A percentile compares a stretch with the other conserved stretches of the same genome.
These are phyloP conservation scores for Hysterangium stoloniferum DNA, from an alignment of 768 basidiomycete species.

Conservation along the genomic window DNA sequence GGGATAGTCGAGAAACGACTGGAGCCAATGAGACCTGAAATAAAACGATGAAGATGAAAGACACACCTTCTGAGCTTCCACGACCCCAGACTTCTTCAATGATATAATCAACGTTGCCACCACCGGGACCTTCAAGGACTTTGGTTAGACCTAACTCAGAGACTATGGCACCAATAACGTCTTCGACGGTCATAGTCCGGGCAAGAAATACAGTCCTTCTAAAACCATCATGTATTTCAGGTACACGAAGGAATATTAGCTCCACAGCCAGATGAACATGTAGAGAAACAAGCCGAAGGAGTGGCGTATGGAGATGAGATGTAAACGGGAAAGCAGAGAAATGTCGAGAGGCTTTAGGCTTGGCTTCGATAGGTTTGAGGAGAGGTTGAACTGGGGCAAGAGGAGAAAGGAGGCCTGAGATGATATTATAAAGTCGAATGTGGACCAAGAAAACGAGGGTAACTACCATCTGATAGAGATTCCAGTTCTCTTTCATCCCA, in stretches of 20 bases:
- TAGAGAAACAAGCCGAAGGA: conserved; percentile 63
- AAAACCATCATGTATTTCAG: conserved; percentile 71
- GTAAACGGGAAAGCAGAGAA: conserved; percentile 69
- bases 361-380: conserved; percentile 32
- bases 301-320: conserved; percentile 56
- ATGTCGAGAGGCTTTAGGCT: conserved; percentile 34
- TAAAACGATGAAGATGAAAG: conserved; percentile 32
- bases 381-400: conserved; percentile 44
- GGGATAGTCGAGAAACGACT: neutral
- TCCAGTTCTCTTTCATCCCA: conserved; percentile 72
- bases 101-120: conserved; percentile 62
- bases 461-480: conserved; percentile 52
- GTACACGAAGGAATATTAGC: conserved; percentile 57
- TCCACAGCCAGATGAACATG: conserved; percentile 50
- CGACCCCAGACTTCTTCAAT: conserved; percentile 62
- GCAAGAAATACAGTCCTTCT: conserved; percentile 60
- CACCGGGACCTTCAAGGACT: conserved; percentile 57
- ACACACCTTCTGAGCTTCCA: conserved; percentile 47
- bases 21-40: conserved; percentile 37
- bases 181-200: conserved; percentile 43
- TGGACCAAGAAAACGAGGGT: conserved; percentile 1
- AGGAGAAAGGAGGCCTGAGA: conserved; percentile 43
- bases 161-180: conserved; percentile 42
- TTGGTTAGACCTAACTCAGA: conserved; percentile 67
- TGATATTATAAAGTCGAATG: conserved; percentile 10